Conservation (phyloP, 2,329 filamentous ascomycete species). For the Chaetomium olivaceum region DNA sequence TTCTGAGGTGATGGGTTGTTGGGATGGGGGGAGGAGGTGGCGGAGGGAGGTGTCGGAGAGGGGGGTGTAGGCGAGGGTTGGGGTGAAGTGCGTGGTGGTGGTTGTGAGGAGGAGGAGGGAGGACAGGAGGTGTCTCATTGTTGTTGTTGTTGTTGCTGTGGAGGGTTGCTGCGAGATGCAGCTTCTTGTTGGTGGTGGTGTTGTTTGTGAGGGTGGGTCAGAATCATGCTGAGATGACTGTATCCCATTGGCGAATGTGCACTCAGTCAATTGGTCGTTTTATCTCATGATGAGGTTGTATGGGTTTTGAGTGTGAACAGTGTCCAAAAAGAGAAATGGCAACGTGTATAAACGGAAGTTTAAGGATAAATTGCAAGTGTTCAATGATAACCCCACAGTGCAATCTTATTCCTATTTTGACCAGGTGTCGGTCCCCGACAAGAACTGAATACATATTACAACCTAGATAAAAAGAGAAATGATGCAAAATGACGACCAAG, state of each 20-base stretch:
- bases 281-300: neutral
- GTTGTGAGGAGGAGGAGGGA: neutral
- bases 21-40: conserved; percentile 37
- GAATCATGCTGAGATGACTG: neutral
- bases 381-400: neutral
- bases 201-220: neutral
- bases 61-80: conserved; percentile 43
- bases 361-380: neutral
- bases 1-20: neutral
- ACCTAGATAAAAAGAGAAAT: too few relatives aligned
- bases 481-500: too few relatives aligned
- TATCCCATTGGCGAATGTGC: neutral
- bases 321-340: neutral
- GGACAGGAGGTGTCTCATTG: conserved; percentile 6
- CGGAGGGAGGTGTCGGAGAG: conserved; percentile 75
- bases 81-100: neutral
- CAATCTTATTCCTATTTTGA: neutral
- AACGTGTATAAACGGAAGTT: neutral
- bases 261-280: neutral
- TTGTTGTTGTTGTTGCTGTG: too few relatives aligned
- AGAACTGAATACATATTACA: neutral
- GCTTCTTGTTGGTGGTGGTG: neutral
- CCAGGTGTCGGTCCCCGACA: too few relatives aligned
- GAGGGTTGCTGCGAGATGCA: neutral
- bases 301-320: neutral